Conservation (phyloP, 495 filamentous ascomycete genomes). For the Amniculicola lignicola region DNA sequence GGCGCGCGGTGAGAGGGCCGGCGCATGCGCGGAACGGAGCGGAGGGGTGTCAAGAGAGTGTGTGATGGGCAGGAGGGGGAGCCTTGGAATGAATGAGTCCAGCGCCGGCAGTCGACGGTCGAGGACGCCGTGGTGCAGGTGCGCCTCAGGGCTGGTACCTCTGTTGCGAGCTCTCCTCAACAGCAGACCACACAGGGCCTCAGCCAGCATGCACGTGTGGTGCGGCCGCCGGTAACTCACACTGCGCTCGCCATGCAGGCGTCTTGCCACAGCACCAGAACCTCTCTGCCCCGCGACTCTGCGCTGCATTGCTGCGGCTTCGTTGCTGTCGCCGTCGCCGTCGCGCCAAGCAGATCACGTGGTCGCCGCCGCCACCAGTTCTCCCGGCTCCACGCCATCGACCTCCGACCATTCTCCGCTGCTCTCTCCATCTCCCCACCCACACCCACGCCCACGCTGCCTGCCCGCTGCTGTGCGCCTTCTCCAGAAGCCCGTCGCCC, state of each 20-base stretch:
- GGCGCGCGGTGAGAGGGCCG: neutral
- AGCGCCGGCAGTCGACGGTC: too few relatives aligned
- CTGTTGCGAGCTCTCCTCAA: too few relatives aligned
- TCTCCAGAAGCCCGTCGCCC: constrained; percentile 7
- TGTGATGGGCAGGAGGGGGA: too few relatives aligned
- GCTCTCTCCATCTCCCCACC: neutral
- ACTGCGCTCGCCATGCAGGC: too few relatives aligned
- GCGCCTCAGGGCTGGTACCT: too few relatives aligned
- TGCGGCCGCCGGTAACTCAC: too few relatives aligned
- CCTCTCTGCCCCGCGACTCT: neutral
- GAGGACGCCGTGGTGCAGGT: too few relatives aligned
- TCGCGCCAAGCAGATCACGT: neutral
- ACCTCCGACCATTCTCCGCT: neutral
- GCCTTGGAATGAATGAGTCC: too few relatives aligned
- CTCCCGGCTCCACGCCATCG: neutral
- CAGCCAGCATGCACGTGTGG: too few relatives aligned
- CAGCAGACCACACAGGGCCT: too few relatives aligned
- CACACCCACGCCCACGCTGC: constrained; percentile 2
- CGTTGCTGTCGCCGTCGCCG: neutral
- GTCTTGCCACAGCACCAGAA: too few relatives aligned
- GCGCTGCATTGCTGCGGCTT: neutral
- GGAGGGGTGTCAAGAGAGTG: neutral
- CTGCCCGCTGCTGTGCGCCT: neutral
- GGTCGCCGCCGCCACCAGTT: neutral
- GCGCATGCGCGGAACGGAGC: neutral